These are phyloP conservation scores for Trichosporon sp. DNA, from an alignment of 1,284 basidiomycete species.

Conservation along the genomic window DNA sequence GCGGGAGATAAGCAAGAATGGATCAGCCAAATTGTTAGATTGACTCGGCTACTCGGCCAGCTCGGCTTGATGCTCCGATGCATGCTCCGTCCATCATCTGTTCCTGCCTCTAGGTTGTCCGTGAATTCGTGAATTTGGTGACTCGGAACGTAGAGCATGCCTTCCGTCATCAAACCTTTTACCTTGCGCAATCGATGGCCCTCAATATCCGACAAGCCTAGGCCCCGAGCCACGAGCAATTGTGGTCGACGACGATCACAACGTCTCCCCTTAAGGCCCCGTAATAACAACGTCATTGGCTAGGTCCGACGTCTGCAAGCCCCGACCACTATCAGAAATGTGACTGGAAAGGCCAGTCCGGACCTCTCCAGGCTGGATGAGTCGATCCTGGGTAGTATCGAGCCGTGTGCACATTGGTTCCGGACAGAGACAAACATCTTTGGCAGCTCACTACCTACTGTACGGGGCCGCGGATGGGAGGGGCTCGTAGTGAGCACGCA, in stretches of 20 bases:
- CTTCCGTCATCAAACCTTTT: background rate
- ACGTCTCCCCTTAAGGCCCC: background rate
- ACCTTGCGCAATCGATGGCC: conserved; percentile 1
- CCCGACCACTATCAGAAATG: background rate
- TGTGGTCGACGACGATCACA: background rate
- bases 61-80: background rate
- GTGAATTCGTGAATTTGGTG: background rate
- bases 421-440: background rate
- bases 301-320: conserved; percentile 1
- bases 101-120: background rate
- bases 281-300: background rate
- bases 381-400: too few relatives aligned
- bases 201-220: background rate
- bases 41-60: background rate
- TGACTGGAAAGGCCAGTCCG: background rate
- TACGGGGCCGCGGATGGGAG: too few relatives aligned
- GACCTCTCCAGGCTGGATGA: background rate
- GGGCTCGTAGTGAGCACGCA: too few relatives aligned
- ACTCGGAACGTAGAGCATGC: background rate
- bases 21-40: background rate
- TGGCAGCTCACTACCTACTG: background rate
- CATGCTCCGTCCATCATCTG: background rate
- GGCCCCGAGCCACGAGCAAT: background rate
- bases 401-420: too few relatives aligned
- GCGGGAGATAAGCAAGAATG: background rate